phyloP scores from a whole-genome alignment of 1,139 yeast species.

The Sugiyamaella paludigena region DNA sequence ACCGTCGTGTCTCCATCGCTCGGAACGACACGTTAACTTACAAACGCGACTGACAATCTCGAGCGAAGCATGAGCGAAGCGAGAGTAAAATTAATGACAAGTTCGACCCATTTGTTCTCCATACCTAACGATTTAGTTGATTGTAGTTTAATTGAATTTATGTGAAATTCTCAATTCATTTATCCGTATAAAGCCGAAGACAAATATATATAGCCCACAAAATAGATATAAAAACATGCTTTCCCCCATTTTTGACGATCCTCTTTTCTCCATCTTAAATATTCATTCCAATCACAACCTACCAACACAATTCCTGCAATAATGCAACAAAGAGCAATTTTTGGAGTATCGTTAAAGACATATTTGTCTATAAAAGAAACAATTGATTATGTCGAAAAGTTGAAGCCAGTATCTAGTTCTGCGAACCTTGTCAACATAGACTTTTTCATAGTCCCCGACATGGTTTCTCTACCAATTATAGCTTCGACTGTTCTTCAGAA shows the following conservation, averaged over 20 bases:
- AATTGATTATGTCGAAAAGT: slow-evolving; percentile 14
- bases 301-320: background rate
- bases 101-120: too few relatives aligned
- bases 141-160: too few relatives aligned
- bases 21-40: too few relatives aligned
- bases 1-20: too few relatives aligned
- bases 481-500: slow-evolving; percentile 9
- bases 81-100: too few relatives aligned
- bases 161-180: too few relatives aligned
- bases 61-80: too few relatives aligned
- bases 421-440: slow-evolving; percentile 19
- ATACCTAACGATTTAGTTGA: too few relatives aligned
- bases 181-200: too few relatives aligned
- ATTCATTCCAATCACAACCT: background rate
- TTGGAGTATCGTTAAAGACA: slow-evolving; percentile 29
- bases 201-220: background rate
- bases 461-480: slow-evolving; percentile 22
- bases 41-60: too few relatives aligned
- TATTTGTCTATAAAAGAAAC: slow-evolving; percentile 23
- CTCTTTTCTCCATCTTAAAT: background rate
- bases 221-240: background rate
- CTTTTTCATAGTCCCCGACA: slow-evolving; percentile 30
- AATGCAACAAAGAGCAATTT: slow-evolving; percentile 7
- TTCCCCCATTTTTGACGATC: background rate
- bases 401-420: slow-evolving; percentile 16